These are phyloP conservation scores for Helianthus tuberosus DNA, from an alignment of 129 eudicot species.

Conservation along the genomic window DNA sequence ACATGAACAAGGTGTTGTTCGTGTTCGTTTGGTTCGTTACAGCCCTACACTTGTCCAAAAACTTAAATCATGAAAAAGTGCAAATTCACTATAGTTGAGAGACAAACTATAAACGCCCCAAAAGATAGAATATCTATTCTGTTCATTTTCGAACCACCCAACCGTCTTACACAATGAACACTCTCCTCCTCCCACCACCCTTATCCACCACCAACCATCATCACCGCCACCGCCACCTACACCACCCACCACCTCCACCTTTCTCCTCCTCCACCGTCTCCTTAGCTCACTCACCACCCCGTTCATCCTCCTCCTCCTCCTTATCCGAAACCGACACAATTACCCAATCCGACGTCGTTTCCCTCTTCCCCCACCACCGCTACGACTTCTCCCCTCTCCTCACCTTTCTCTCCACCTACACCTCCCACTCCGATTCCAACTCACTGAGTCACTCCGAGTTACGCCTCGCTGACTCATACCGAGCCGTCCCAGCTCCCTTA, in stretches of 20 bases:
- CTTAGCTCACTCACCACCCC: constrained; percentile 33
- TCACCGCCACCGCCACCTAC: constrained; percentile 23
- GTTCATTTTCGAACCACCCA: constrained; percentile 24
- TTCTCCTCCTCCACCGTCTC: constrained; percentile 2
- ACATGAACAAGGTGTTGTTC: no score
- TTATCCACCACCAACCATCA: constrained; percentile 41
- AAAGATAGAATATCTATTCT: neutral
- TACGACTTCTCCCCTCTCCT: constrained; percentile 91
- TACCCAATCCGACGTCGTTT: constrained; percentile 51
- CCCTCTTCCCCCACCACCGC: constrained; percentile 43
- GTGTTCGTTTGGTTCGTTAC: no score
- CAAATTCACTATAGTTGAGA: neutral
- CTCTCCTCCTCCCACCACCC: constrained; percentile 55
- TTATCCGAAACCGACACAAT: constrained; percentile 25
- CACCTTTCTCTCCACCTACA: constrained; percentile 54
- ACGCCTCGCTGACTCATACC: constrained; percentile 73
- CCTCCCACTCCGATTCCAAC: constrained; percentile 19
- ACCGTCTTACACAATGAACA: constrained; percentile 42
- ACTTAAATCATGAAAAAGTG: no score
- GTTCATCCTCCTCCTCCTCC: constrained; percentile 23
- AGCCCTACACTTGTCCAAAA: no score
- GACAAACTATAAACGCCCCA: neutral
- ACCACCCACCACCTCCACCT: neutral
- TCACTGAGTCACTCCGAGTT: constrained; percentile 66
- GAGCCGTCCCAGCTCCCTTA: constrained; percentile 77